Evolutionary conservation across 2,329 filamentous ascomycete species (phyloP).

Genomic region (Gnomoniopsis sp.): DNA sequence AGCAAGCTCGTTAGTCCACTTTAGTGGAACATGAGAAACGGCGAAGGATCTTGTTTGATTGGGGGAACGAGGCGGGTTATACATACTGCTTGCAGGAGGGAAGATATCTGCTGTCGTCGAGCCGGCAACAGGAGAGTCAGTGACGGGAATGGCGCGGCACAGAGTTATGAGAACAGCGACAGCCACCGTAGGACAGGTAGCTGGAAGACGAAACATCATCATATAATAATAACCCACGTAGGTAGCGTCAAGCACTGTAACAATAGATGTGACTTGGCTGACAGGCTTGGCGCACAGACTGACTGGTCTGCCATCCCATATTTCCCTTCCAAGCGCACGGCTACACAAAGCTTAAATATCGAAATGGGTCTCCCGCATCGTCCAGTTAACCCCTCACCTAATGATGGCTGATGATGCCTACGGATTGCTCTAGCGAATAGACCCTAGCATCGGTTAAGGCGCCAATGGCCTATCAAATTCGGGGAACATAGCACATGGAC

Average conservation of each 20-base stretch:
- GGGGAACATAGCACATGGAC: neutral
- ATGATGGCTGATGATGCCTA: neutral
- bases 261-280: neutral
- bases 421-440: no score
- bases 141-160: conserved; percentile 2
- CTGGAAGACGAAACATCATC: conserved; percentile 11
- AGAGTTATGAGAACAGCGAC: neutral
- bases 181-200: neutral
- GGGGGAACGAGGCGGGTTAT: neutral
- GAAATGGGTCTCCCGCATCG: no score
- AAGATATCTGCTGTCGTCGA: conserved; percentile 19
- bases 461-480: neutral
- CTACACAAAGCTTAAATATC: no score
- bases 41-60: neutral
- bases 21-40: neutral
- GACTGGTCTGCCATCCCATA: no score
- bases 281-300: neutral
- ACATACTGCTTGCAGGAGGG: conserved; percentile 23
- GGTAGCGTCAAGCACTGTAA: neutral
- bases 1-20: neutral
- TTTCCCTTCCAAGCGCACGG: no score
- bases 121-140: conserved; percentile 12
- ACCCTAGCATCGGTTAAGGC: neutral
- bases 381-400: neutral
- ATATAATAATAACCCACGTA: neutral